Base-by-base conservation (phyloP, 2,329 filamentous ascomycete genomes). In the Gaeumannomyces tritici region DNA sequence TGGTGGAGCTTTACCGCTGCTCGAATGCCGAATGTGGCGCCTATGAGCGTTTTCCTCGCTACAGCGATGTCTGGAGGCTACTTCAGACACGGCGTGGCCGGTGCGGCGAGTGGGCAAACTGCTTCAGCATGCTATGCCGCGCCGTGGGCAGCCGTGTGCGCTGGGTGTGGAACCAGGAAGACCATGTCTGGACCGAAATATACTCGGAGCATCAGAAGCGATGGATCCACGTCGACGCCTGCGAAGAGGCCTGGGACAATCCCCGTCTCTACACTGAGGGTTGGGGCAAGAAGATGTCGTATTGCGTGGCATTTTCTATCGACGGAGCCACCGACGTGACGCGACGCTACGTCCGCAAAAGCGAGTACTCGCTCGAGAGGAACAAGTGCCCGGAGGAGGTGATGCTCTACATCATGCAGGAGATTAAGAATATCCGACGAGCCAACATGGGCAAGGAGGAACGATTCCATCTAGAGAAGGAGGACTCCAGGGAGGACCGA, bases 81-180 rank as follows among this genome's bases (percentile, higher is more conserved):
- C 79, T 99, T 56, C 89, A 97, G 74, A 96, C 91, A 31, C 83
- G 90, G 68, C 84, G 89, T 68, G 95, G 95, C 47, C 88, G 95
- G 68, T 89, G 89, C 65, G 95, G 95, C 65, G 95, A 99, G 78
- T 98, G 95, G 92, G 92, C 91, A 67, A 98, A 97, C 77, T 97
- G 93, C 81, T 99, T 99, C 78, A 93, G 89, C 77, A 98, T 98
- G 95, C 83, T 99, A 61, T 98, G 93, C 79, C 86, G 93, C 64
- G 95, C 95, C 5, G 86, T 98, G 18, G 93, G 93, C 60, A 90
- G 89, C 64, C 85, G 93, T 65, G 92, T 97, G 28, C 86, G 95
- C 70, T 99, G 95, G 95, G 89, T 99, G 13, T 99, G 95, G 95
- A 98, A 98, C 69, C 89, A 89, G 33, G 95, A 98, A 75, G 95